phyloP scores from a whole-genome alignment of 805 yeast genomes.

The Saccharomycopsis sp. region DNA sequence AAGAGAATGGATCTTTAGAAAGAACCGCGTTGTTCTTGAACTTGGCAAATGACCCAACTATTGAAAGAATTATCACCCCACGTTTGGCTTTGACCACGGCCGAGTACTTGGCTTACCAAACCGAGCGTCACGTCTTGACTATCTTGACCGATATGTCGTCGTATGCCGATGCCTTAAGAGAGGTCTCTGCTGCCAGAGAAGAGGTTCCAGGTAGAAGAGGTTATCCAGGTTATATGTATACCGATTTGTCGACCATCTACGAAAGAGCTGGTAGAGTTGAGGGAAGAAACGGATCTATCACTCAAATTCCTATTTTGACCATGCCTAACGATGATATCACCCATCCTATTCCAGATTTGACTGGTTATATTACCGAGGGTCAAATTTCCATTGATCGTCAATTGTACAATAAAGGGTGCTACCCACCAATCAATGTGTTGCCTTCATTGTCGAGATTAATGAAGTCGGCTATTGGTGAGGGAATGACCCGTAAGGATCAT shows the following conservation, averaged over 20 bases:
- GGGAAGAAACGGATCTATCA: conserved; percentile 98
- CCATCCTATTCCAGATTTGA: conserved; percentile 99
- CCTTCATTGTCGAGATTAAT: conserved; percentile 96
- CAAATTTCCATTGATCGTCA: conserved; percentile 98
- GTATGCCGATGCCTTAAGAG: conserved; percentile 99
- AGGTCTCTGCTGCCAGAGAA: conserved; percentile 99
- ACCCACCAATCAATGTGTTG: conserved; percentile 97
- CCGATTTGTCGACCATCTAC: conserved; percentile 97
- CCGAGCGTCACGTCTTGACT: conserved; percentile 97
- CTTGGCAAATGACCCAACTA: conserved; percentile 98
- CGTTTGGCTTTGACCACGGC: conserved; percentile 98
- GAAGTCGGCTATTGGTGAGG: conserved; percentile 99
- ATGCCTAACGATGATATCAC: conserved; percentile 99
- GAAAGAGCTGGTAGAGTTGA: conserved; percentile 99
- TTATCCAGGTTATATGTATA: conserved; percentile 99
- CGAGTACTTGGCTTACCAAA: conserved; percentile 96
- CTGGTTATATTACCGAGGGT: conserved; percentile 99
- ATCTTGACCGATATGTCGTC: conserved; percentile 99
- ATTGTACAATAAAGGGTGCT: conserved; percentile 90
- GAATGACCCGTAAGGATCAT: conserved; percentile 99
- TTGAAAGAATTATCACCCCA: conserved; percentile 98
- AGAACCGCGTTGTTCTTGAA: conserved; percentile 95
- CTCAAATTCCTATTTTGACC: conserved; percentile 97
- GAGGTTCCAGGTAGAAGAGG: conserved; percentile 99
- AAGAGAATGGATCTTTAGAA: conserved; percentile 97